A percentile compares a stretch with the other conserved stretches of the same genome.
Conservation (phyloP, 495 filamentous ascomycete species). For the Cenococcum geophilum region DNA sequence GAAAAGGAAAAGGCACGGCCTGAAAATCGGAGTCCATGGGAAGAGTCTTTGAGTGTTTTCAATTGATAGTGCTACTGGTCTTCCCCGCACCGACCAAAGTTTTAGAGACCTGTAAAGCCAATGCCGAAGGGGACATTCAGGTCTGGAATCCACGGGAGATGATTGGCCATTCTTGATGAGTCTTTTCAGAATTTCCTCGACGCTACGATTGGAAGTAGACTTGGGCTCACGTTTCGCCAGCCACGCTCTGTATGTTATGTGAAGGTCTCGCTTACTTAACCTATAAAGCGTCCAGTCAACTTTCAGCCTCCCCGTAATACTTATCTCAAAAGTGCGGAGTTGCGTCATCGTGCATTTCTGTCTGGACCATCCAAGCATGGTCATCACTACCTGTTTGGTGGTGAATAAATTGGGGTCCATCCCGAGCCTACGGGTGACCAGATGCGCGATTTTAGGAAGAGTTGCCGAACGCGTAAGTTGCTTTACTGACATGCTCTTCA, state of each 20-base stretch:
- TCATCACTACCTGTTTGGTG: neutral
- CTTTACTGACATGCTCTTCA: too few relatives aligned
- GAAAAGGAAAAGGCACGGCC: neutral
- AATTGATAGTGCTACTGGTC: neutral
- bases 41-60: neutral
- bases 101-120: neutral
- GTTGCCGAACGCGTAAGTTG: neutral
- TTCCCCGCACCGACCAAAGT: neutral
- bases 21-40: neutral
- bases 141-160: neutral
- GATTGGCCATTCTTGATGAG: neutral
- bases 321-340: neutral
- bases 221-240: neutral
- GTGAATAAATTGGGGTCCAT: neutral
- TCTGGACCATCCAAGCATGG: neutral
- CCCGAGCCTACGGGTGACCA: neutral
- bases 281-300: neutral
- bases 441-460: neutral
- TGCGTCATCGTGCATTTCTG: neutral
- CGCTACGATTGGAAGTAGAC: neutral
- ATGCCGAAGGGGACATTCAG: neutral
- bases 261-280: neutral
- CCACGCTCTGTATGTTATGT: neutral
- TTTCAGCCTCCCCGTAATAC: neutral
- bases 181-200: too few relatives aligned